Evolutionary conservation across 495 filamentous ascomycete species (phyloP).

Genomic region (Staphylotrichum longicolle): DNA sequence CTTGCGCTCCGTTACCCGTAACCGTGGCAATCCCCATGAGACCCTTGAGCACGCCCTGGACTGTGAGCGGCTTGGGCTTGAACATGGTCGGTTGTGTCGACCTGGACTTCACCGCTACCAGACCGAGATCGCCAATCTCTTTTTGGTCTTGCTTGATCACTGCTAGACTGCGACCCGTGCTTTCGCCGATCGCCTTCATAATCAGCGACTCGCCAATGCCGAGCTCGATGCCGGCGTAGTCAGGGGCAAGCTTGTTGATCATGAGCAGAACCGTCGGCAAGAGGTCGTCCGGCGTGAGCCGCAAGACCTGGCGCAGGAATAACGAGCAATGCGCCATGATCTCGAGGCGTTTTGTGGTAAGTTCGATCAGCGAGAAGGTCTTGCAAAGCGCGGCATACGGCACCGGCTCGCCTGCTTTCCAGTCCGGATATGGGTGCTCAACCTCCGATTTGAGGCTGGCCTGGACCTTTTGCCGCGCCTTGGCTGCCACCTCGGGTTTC

Average conservation of each 20-base stretch:
- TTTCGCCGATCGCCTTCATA: slow-evolving; percentile 97
- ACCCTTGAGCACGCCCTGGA: slow-evolving; percentile 82
- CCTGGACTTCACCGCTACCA: slow-evolving; percentile 92
- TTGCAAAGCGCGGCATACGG: slow-evolving; percentile 94
- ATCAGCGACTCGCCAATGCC: slow-evolving; percentile 96
- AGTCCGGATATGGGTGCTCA: slow-evolving; percentile 89
- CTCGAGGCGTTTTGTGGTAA: slow-evolving; percentile 84
- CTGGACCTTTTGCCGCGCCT: slow-evolving; percentile 82
- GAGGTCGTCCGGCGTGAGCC: slow-evolving; percentile 85
- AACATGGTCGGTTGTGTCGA: slow-evolving; percentile 96
- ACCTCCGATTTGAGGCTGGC: slow-evolving; percentile 60
- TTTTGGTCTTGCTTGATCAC: slow-evolving; percentile 93
- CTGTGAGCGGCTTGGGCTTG: slow-evolving; percentile 87
- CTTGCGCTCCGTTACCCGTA: slow-evolving; percentile 82
- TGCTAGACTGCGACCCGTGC: slow-evolving; percentile 78
- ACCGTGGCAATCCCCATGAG: slow-evolving; percentile 84
- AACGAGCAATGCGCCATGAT: slow-evolving; percentile 85
- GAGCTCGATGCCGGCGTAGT: slow-evolving; percentile 92
- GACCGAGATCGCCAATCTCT: slow-evolving; percentile 90
- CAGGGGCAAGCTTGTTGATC: slow-evolving; percentile 96
- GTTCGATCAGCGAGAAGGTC: slow-evolving; percentile 89
- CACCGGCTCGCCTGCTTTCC: slow-evolving; percentile 82
- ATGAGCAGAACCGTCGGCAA: slow-evolving; percentile 86
- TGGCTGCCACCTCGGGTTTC: slow-evolving; percentile 70
- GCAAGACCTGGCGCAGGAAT: slow-evolving; percentile 88